These are phyloP conservation scores for Phaffia tasmanica DNA, from an alignment of 768 basidiomycete genomes.

Conservation along the genomic window DNA sequence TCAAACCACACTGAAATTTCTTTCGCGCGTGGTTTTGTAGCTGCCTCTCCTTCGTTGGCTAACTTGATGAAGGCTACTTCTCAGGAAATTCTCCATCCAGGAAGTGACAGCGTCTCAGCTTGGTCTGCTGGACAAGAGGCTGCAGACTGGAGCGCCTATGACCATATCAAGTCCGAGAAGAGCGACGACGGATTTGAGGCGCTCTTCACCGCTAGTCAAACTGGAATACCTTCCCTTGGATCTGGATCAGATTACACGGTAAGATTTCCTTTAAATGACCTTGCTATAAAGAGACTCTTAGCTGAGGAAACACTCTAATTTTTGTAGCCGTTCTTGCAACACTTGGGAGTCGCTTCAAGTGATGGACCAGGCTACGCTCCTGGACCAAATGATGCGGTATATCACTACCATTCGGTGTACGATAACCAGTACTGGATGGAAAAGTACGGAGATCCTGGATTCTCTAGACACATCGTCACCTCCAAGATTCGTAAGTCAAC, in stretches of 20 bases:
- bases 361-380: slow-evolving; percentile 35
- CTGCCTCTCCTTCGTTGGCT: slow-evolving; percentile 48
- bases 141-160: neutral
- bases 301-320: slow-evolving; percentile 59
- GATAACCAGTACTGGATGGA: slow-evolving; percentile 50
- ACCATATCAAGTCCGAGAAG: neutral
- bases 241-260: slow-evolving; percentile 25
- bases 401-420: slow-evolving; percentile 50
- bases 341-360: slow-evolving; percentile 48
- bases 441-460: slow-evolving; percentile 62
- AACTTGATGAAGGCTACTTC: slow-evolving; percentile 61
- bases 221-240: slow-evolving; percentile 54
- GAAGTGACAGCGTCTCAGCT: slow-evolving; percentile 51
- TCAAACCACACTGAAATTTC: neutral
- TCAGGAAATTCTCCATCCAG: slow-evolving; percentile 62
- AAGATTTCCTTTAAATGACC: neutral
- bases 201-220: slow-evolving; percentile 25
- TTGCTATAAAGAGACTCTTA: neutral
- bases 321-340: slow-evolving; percentile 82
- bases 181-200: slow-evolving; percentile 28
- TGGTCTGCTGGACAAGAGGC: slow-evolving; percentile 42
- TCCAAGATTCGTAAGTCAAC: slow-evolving; percentile 25
- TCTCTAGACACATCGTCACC: slow-evolving; percentile 48
- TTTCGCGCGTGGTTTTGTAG: neutral
- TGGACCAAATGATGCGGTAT: slow-evolving; percentile 41